Conservation (phyloP, 352 stramenopile genomes). For the Phytophthora cactorum region DNA sequence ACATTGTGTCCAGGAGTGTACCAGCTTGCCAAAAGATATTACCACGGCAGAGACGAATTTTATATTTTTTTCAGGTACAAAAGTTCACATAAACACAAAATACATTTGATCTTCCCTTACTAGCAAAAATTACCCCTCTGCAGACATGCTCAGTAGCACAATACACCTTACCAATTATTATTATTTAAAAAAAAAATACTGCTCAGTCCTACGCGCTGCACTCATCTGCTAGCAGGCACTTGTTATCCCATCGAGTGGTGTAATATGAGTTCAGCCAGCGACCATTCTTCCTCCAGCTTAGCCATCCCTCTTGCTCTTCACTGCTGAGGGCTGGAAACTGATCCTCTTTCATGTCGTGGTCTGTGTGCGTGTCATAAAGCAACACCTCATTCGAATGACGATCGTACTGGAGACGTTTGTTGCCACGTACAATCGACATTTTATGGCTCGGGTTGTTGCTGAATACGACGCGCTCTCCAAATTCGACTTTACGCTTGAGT, state of each 20-base stretch:
- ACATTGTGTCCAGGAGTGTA: not conserved
- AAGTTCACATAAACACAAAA: not conserved
- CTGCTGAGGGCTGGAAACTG: slow-evolving; percentile 32
- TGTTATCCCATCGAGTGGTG: slow-evolving; percentile 51
- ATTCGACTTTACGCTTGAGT: slow-evolving; percentile 46
- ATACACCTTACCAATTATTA: no score
- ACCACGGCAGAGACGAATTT: no score
- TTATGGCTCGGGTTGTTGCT: slow-evolving; percentile 64
- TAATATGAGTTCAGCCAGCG: slow-evolving; percentile 59
- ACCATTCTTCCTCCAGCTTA: slow-evolving; percentile 22
- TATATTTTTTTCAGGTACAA: not conserved
- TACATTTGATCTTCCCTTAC: not conserved
- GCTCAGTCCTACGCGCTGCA: slow-evolving; percentile 20
- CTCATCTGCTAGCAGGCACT: slow-evolving; percentile 37
- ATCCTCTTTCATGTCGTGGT: slow-evolving; percentile 48
- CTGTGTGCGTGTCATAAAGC: slow-evolving; percentile 44
- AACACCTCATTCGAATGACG: slow-evolving; percentile 34
- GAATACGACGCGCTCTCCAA: slow-evolving; percentile 48
- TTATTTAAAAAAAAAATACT: no score
- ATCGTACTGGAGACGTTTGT: slow-evolving; percentile 55
- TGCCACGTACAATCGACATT: slow-evolving; percentile 44
- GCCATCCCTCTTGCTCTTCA: slow-evolving; percentile 14
- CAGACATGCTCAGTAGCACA: no score
- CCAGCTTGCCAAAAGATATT: no score
- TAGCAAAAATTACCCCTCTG: not conserved